These are phyloP conservation scores for Trichoderma gracile DNA, from an alignment of 2,329 filamentous ascomycete genomes.

Conservation along the genomic window DNA sequence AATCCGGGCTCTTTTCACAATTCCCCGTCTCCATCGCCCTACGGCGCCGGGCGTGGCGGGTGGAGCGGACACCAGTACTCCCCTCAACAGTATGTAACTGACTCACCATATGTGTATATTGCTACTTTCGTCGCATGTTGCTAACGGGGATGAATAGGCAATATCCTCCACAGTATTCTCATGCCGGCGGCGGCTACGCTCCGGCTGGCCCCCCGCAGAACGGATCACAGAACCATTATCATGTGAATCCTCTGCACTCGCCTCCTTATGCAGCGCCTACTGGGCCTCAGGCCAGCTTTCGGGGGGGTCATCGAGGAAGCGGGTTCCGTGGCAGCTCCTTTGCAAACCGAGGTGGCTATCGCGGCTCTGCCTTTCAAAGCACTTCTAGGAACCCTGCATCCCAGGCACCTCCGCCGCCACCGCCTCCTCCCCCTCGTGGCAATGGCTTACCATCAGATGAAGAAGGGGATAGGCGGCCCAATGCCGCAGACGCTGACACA, in stretches of 20 bases:
- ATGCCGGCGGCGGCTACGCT: constrained; percentile 50
- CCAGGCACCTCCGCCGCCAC: constrained; percentile 29
- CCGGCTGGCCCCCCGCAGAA: constrained; percentile 46
- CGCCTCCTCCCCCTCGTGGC: constrained; percentile 25
- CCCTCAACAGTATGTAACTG: constrained; percentile 45
- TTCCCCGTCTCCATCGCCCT: constrained; percentile 49
- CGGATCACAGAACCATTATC: constrained; percentile 48
- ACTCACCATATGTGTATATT: neutral
- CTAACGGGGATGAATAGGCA: constrained; percentile 48
- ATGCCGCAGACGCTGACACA: constrained; percentile 23
- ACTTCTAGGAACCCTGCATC: constrained; percentile 65
- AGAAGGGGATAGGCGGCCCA: constrained; percentile 29
- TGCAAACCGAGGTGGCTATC: constrained; percentile 51
- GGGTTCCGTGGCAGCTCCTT: constrained; percentile 63
- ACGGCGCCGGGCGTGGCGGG: constrained; percentile 42
- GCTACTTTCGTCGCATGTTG: neutral
- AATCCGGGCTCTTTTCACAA: constrained; percentile 48
- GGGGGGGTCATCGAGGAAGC: constrained; percentile 53
- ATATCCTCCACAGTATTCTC: constrained; percentile 62
- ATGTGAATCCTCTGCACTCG: constrained; percentile 48
- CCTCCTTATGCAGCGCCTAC: constrained; percentile 59
- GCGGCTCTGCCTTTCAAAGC: constrained; percentile 65
- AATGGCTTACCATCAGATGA: constrained; percentile 27
- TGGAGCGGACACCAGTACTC: constrained; percentile 44
- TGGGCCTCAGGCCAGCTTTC: constrained; percentile 50